Conservation (phyloP, 345 rosid genomes). For the Pelargonium nanum region DNA sequence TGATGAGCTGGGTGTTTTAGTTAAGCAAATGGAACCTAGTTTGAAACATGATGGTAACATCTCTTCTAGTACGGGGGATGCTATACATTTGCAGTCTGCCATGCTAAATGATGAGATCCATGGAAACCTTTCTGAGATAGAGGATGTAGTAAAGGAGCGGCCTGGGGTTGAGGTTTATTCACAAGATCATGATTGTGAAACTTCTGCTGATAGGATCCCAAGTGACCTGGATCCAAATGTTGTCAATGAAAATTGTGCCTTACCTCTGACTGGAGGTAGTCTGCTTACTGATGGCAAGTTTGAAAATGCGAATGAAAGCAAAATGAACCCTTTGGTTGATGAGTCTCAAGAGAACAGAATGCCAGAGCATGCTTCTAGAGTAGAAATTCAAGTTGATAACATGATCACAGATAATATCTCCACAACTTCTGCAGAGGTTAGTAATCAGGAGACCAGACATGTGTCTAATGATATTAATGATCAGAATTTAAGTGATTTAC, state of each 20-base stretch:
- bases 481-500: conserved; percentile 18
- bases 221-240: conserved; percentile 21
- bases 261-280: conserved; percentile 16
- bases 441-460: conserved; percentile 19
- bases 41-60: conserved; percentile 27
- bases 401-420: conserved; percentile 10
- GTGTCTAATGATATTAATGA: conserved; percentile 14
- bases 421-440: conserved; percentile 19
- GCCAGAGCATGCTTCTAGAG: conserved; percentile 24
- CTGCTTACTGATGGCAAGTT: conserved; percentile 6
- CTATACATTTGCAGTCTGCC: conserved; percentile 19
- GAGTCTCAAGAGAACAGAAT: conserved; percentile 25
- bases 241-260: conserved; percentile 15
- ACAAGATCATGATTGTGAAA: conserved; percentile 20
- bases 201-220: conserved; percentile 26
- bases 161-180: conserved; percentile 30
- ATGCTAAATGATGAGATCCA: conserved; percentile 24
- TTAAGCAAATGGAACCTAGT: conserved; percentile 62
- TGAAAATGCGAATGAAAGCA: conserved; percentile 16
- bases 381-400: conserved; percentile 30
- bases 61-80: conserved; percentile 28
- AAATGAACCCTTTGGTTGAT: conserved; percentile 16
- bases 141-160: conserved; percentile 28
- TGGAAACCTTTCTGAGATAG: conserved; percentile 22
- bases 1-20: conserved; percentile 62